Percentiles rank a stretch among this genome's conserved stretches.
These are phyloP conservation scores for Sechiopsis laciniata DNA, from an alignment of 306 rosid species.

Conservation along the genomic window DNA sequence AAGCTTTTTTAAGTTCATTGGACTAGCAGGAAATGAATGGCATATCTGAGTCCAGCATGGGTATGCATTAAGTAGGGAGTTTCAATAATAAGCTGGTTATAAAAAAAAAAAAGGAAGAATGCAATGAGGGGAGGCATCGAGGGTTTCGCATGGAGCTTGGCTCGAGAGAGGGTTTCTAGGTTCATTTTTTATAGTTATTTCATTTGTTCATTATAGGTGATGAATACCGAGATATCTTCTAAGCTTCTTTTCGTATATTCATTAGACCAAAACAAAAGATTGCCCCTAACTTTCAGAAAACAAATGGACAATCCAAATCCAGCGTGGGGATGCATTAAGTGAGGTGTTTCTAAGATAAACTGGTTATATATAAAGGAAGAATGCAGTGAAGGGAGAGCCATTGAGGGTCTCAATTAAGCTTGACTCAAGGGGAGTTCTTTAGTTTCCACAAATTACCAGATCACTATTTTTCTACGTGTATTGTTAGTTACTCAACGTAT, in stretches of 20 bases:
- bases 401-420: not conserved
- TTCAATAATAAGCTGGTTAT: not conserved
- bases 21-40: not conserved
- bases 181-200: not conserved
- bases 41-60: not conserved
- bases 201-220: not conserved
- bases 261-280: not conserved
- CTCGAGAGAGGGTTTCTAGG: not conserved
- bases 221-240: not conserved
- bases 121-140: not conserved
- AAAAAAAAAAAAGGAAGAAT: not conserved
- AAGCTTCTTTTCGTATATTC: not conserved
- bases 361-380: not conserved
- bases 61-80: not conserved
- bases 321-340: not conserved
- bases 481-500: not conserved
- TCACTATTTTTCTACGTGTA: not conserved
- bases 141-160: not conserved
- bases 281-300: not conserved
- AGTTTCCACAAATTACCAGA: conserved; percentile 7
- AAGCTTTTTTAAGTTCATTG: not conserved
- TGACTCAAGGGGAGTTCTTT: not conserved
- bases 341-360: not conserved
- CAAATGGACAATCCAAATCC: not conserved
- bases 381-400: not conserved